Base-by-base conservation (phyloP, 2,329 filamentous ascomycete genomes). In the Pseudocercospora musae region DNA sequence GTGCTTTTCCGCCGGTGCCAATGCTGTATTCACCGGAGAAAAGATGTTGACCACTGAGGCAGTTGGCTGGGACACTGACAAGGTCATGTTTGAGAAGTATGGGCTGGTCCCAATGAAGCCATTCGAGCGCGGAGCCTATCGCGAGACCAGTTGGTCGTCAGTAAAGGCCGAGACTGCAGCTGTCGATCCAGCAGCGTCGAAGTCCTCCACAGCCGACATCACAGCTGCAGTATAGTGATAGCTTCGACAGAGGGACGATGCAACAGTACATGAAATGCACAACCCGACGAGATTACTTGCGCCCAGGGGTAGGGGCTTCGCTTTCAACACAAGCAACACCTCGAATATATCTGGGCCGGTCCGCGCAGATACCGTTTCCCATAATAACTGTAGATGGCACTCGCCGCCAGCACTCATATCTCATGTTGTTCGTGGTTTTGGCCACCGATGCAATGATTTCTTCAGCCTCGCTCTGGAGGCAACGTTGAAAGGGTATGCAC, bases 11-110 rank as follows among this genome's bases (percentile, higher is more conserved):
- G 91, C 92, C 0, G 92, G 92, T 13, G 92, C 92, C 0, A 96
- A 96, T 71, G 92, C 92, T n/a, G 89, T 96, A 33, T 96, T 96
- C 74, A 96, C 92, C 0, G 92, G 92, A 8, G 92, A 96, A 80
- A 96, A 94, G 83, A 96, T 96, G 92, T 76, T 96, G 78, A 96
- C 92, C 4, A 96, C 92, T 0, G 90, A 92, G 61, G 96, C 91
- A 74, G 93, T 91, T 69, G 91, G 91, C 29, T 96, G 91, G 90
- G 91, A 95, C 66, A 90, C 96, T 77, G 92, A 96, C 72, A 87
- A 85, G 66, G 87, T 80, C 46, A 91, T 96, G 87, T 96, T 96
- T 78, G 85, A 87, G 1, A 84, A 86, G 57, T 96, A 91, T 89
- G 92, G 92, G 0, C 79, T 95, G 62, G 82, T 85, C 72, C 90